Percentiles rank a stretch among this genome's conserved stretches.
Conservation (phyloP, 352 stramenopile species). For the Phytopythium helicoides region DNA sequence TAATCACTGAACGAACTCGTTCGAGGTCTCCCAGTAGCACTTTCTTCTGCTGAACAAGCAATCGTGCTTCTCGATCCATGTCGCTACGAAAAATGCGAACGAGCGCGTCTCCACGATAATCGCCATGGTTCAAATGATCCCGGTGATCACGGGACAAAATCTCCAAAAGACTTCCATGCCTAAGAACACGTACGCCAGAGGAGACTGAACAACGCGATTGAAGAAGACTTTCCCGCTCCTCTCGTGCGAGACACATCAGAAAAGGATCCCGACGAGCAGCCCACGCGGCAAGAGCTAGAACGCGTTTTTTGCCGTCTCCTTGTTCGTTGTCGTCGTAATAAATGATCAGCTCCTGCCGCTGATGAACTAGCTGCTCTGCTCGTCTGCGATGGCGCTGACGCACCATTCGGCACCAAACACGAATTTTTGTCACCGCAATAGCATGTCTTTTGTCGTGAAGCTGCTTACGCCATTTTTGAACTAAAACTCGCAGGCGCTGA, state of each 20-base stretch:
- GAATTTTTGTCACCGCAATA: constrained; percentile 73
- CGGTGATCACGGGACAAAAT: no score
- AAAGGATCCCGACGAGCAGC: constrained; percentile 58
- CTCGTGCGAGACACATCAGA: constrained; percentile 48
- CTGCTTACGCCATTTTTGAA: constrained; percentile 53
- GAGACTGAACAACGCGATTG: constrained; percentile 33
- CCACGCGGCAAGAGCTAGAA: constrained; percentile 52
- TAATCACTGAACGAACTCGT: constrained; percentile 21
- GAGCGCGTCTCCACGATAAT: constrained; percentile 27
- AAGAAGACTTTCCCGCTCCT: constrained; percentile 42
- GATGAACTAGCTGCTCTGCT: constrained; percentile 42
- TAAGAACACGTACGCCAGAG: constrained; percentile 62
- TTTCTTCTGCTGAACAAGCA: constrained; percentile 60
- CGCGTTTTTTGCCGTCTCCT: constrained; percentile 13
- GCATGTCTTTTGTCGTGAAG: constrained; percentile 57
- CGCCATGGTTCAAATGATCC: no score
- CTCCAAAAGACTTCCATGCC: no score
- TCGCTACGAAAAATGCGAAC: constrained; percentile 62
- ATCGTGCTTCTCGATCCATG: constrained; percentile 32
- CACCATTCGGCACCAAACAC: constrained; percentile 76
- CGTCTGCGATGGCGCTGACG: constrained; percentile 60
- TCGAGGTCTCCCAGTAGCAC: constrained; percentile 58
- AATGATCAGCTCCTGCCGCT: constrained; percentile 69
- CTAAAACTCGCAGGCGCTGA: constrained; percentile 42
- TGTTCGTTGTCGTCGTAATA: constrained; percentile 41